Evolutionary conservation across 768 basidiomycete genomes (phyloP), one percentile per base, ranked within the genome.

Genomic region (Chalciporus piperatus): DNA sequence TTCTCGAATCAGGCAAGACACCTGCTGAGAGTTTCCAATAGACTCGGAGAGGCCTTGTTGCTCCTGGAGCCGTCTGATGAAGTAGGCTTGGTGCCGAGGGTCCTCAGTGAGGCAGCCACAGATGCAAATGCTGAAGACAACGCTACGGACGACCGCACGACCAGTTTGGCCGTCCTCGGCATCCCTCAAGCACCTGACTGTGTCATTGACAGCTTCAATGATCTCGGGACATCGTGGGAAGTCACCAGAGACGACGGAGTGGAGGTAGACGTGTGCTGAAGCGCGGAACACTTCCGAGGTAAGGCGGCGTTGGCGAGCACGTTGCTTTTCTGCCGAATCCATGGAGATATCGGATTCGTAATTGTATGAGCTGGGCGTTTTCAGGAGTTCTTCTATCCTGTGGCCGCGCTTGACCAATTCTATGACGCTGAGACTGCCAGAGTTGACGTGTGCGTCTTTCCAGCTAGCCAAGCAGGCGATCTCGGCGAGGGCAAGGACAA

Each of bases 401-500:
- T 64, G 57, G 6, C 81, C 85, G 50, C 71, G 74, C 55, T 65
- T 67, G 47, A 87, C 81, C 45, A 92, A 80, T 33, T 78, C 75
- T 8, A 77, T 79, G 22, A 85, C 64, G 69, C 82, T 85, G 19
- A 91, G 78, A 41, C 64, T 63, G 37, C 83, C 80, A 4, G 52
- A 57, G 0, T 28, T 51, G 53, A 51, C 49, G 47, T 80, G 70
- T 0, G 46, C 47, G 17, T 73, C 71, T 70, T 90, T 91, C 88
- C 87, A 92, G 47, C 54, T 60, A 38, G 85, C 76, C 14, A 93
- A 77, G 17, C 69, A 71, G 11, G 85, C 81, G 33, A 81, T 86
- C 71, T 90, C 83, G 4, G 91, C 87, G 40, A 92, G 75, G 23
- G 87, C 88, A 76, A 87, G 85, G 43, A 92, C 81, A 48, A 88